These are phyloP conservation scores for Phymatotrichopsis omnivora DNA, from an alignment of 2,329 filamentous ascomycete species.

Conservation along the genomic window DNA sequence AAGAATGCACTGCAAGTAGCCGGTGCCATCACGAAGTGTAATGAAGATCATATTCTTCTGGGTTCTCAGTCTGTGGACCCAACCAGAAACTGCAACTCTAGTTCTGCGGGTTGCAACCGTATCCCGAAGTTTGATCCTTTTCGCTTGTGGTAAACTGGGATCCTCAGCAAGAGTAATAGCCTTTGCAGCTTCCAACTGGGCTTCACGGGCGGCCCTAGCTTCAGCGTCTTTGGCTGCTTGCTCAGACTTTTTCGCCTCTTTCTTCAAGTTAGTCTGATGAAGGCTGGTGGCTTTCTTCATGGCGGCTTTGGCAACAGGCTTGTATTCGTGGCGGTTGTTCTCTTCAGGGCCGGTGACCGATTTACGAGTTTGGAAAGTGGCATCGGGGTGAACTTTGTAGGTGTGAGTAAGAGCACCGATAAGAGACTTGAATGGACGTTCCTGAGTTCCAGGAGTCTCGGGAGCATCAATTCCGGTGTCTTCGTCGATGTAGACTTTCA, in stretches of 20 bases:
- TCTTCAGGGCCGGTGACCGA: constrained; percentile 27
- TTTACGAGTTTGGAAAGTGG: constrained; percentile 30
- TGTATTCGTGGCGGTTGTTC: constrained; percentile 50
- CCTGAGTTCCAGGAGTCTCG: constrained; percentile 56
- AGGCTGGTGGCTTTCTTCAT: constrained; percentile 70
- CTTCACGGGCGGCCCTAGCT: constrained; percentile 58
- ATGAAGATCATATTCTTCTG: constrained; percentile 84
- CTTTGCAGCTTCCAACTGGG: constrained; percentile 69
- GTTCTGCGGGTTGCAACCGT: constrained; percentile 53
- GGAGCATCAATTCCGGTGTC: constrained; percentile 63
- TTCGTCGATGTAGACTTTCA: constrained; percentile 64
- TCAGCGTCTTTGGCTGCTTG: constrained; percentile 64
- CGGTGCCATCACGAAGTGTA: constrained; percentile 75
- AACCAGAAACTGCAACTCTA: constrained; percentile 67
- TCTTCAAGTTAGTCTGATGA: constrained; percentile 40
- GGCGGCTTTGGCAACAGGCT: constrained; percentile 54
- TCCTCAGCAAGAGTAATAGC: constrained; percentile 64
- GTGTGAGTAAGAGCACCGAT: constrained; percentile 59
- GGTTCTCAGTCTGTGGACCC: constrained; percentile 68
- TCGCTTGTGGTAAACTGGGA: constrained; percentile 50
- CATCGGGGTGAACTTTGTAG: constrained; percentile 21
- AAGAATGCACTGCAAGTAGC: constrained; percentile 74
- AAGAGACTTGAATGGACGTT: constrained; percentile 71
- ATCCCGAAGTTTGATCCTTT: constrained; percentile 61
- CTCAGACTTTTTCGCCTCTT: constrained; percentile 74